Percentiles rank a stretch among this genome's conserved stretches.
Evolutionary conservation across 2,329 filamentous ascomycete species (phyloP).

Genomic region (Knoxdaviesia capensis): DNA sequence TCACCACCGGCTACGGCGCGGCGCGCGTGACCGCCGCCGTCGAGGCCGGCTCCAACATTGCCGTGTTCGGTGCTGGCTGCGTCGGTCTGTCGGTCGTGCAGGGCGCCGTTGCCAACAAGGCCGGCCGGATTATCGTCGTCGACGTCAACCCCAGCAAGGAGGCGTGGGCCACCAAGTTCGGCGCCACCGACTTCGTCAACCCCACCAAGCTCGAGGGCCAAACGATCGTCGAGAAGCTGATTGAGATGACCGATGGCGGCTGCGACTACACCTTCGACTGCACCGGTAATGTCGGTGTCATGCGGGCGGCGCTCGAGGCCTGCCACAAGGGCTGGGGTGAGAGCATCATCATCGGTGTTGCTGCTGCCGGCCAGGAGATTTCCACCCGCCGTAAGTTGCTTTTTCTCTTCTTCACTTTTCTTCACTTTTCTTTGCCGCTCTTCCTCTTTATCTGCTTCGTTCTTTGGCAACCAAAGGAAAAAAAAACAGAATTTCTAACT

Average conservation of each 20-base stretch:
- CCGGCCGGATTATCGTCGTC: constrained; percentile 53
- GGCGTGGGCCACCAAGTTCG: constrained; percentile 83
- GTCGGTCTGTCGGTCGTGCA: constrained; percentile 92
- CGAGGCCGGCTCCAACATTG: constrained; percentile 74
- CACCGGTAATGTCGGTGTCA: constrained; percentile 90
- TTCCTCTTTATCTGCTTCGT: constrained; percentile 2
- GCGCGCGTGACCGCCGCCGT: constrained; percentile 84
- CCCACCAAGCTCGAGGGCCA: constrained; percentile 59
- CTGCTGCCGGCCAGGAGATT: constrained; percentile 90
- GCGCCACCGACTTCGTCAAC: constrained; percentile 93
- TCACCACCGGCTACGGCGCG: constrained; percentile 95
- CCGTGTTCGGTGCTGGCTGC: constrained; percentile 88
- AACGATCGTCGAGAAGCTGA: constrained; percentile 75
- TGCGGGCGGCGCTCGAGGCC: constrained; percentile 86
- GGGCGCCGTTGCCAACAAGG: constrained; percentile 71
- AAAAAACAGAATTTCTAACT: constrained; percentile 1
- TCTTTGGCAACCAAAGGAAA: neutral
- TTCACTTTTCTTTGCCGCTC: neutral
- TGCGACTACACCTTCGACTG: constrained; percentile 99
- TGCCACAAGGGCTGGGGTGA: constrained; percentile 99
- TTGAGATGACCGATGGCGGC: constrained; percentile 95
- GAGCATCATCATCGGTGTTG: constrained; percentile 94
- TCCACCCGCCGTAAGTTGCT: constrained; percentile 65
- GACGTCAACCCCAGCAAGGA: constrained; percentile 78
- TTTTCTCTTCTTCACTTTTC: neutral